Percentiles rank a stretch among this genome's conserved stretches.
phyloP scores from a whole-genome alignment of 352 stramenopile species.

The Pythium chondricola region DNA sequence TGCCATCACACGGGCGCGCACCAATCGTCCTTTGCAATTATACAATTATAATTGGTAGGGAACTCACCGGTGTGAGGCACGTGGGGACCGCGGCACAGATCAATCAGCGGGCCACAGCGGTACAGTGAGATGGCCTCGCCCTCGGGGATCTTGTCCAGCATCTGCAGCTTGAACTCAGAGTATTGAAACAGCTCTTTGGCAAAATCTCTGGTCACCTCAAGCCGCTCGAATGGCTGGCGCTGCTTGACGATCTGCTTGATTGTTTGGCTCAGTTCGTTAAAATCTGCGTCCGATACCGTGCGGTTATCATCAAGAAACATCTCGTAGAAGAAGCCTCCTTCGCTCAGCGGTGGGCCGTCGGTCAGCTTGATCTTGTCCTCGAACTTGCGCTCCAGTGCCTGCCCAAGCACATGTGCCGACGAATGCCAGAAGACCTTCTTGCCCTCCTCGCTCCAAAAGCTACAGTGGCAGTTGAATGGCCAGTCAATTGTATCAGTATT shows the following conservation, averaged over 20 bases:
- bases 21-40: slow-evolving; percentile 24
- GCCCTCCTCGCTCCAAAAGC: slow-evolving; percentile 61
- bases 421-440: slow-evolving; percentile 97
- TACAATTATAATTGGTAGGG: slow-evolving; percentile 28
- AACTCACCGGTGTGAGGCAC: slow-evolving; percentile 90
- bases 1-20: too few relatives aligned
- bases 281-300: slow-evolving; percentile 72
- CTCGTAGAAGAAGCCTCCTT: slow-evolving; percentile 99
- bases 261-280: slow-evolving; percentile 70
- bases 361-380: slow-evolving; percentile 93
- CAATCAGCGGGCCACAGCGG: slow-evolving; percentile 95
- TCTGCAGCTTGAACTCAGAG: slow-evolving; percentile 96
- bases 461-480: slow-evolving; percentile 9
- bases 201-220: slow-evolving; percentile 90
- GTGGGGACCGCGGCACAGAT: slow-evolving; percentile 96
- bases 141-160: slow-evolving; percentile 93
- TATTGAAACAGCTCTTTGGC: slow-evolving; percentile 89
- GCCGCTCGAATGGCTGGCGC: slow-evolving; percentile 88
- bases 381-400: slow-evolving; percentile 96
- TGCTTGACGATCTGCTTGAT: slow-evolving; percentile 96
- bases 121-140: slow-evolving; percentile 96
- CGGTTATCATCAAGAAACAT: slow-evolving; percentile 64
- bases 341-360: slow-evolving; percentile 90
- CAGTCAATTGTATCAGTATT: neutral
- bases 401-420: slow-evolving; percentile 98